phyloP scores from a whole-genome alignment of 441 rosid species.

The Euphorbia schlechtendalii region DNA sequence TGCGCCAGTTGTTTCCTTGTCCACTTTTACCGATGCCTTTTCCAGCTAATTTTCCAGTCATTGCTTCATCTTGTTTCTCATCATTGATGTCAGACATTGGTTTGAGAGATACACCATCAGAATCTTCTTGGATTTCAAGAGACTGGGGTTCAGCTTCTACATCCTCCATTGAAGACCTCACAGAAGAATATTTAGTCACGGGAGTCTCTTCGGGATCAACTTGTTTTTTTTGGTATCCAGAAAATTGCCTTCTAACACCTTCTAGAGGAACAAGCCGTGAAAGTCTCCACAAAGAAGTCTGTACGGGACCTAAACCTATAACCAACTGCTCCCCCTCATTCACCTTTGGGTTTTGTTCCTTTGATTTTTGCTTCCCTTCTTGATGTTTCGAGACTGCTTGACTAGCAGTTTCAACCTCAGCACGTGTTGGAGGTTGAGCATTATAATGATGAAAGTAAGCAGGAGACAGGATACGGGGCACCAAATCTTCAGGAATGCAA shows the following conservation, averaged over 20 bases:
- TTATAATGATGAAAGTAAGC: slow-evolving; percentile 95
- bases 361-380: slow-evolving; percentile 36
- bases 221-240: slow-evolving; percentile 52
- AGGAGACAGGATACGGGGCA: slow-evolving; percentile 94
- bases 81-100: slow-evolving; percentile 47
- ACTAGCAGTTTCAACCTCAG: slow-evolving; percentile 39
- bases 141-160: slow-evolving; percentile 65
- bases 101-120: slow-evolving; percentile 88
- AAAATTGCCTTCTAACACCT: slow-evolving; percentile 55
- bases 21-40: slow-evolving; percentile 32
- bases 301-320: slow-evolving; percentile 92
- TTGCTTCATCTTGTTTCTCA: slow-evolving; percentile 28
- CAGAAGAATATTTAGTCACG: slow-evolving; percentile 32
- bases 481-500: slow-evolving; percentile 96
- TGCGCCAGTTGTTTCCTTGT: slow-evolving; percentile 54
- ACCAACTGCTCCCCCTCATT: slow-evolving; percentile 72
- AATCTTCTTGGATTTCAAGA: slow-evolving; percentile 95
- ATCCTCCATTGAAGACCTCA: slow-evolving; percentile 48
- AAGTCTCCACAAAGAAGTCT: slow-evolving; percentile 92
- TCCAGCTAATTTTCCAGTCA: slow-evolving; percentile 35
- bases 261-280: slow-evolving; percentile 84
- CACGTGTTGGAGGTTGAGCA: slow-evolving; percentile 44
- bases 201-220: slow-evolving; percentile 38
- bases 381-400: slow-evolving; percentile 30
- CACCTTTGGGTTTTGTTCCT: slow-evolving; percentile 41